These are phyloP conservation scores for Claviceps digitariae DNA, from an alignment of 2,329 filamentous ascomycete genomes.

Conservation along the genomic window DNA sequence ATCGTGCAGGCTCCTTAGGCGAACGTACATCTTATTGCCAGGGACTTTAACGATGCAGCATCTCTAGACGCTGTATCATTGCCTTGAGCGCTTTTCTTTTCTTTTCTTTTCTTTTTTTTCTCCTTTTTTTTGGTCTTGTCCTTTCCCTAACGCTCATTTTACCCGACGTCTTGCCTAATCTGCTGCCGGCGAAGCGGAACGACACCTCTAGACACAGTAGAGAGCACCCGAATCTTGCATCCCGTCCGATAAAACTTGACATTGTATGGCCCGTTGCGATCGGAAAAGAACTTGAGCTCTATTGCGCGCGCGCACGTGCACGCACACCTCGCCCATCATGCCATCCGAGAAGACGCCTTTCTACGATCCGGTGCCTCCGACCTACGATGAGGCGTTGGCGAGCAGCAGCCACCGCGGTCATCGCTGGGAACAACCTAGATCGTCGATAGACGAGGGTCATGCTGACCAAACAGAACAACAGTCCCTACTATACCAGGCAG, in stretches of 20 bases:
- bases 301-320: neutral
- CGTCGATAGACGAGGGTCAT: constrained; percentile 39
- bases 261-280: neutral
- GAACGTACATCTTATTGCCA: neutral
- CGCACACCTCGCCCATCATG: constrained; percentile 11
- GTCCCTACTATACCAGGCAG: constrained; percentile 51
- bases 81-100: neutral
- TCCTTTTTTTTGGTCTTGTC: neutral
- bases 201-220: neutral
- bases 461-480: constrained; percentile 64
- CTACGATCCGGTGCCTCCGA: constrained; percentile 29
- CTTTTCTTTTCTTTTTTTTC: neutral
- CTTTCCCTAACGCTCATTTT: neutral
- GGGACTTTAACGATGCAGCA: neutral
- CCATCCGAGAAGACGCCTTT: constrained; percentile 28
- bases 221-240: neutral
- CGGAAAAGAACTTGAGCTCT: neutral
- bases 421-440: constrained; percentile 18
- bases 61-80: neutral
- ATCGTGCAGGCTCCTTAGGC: neutral
- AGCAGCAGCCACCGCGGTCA: constrained; percentile 20
- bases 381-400: constrained; percentile 29
- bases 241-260: neutral
- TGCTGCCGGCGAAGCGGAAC: neutral
- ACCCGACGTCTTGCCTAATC: neutral